These are phyloP conservation scores for Cordyceps tenuipes DNA, from an alignment of 2,329 filamentous ascomycete species.

Conservation along the genomic window DNA sequence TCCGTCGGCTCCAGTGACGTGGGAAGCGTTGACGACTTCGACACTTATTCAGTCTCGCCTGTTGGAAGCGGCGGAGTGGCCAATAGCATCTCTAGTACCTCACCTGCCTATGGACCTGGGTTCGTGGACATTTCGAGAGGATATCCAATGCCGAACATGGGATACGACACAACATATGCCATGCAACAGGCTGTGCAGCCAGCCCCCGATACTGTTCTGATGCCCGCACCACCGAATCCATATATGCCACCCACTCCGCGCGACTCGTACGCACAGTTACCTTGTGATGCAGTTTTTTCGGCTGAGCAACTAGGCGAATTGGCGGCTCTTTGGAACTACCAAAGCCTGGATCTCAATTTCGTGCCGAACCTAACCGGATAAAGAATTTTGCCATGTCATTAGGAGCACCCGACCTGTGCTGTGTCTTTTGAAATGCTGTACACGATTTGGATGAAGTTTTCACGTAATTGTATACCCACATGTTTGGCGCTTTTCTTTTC, in stretches of 20 bases:
- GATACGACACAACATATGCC: conserved; percentile 1
- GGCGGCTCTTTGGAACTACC: conserved; percentile 26
- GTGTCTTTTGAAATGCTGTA: background rate
- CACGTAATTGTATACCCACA: background rate
- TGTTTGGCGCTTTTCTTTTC: background rate
- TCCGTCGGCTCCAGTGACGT: conserved; percentile 8
- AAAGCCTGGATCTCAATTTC: conserved; percentile 25
- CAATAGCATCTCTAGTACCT: background rate
- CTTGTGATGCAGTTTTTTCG: conserved; percentile 21
- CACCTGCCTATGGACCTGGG: background rate
- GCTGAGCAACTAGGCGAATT: conserved; percentile 27
- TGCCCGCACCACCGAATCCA: conserved; percentile 1
- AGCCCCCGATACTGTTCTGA: background rate
- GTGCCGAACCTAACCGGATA: background rate
- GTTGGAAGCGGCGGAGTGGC: background rate
- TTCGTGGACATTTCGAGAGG: background rate
- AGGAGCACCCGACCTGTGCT: background rate
- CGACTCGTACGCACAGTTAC: conserved; percentile 12
- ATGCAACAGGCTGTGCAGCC: background rate
- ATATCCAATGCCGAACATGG: background rate
- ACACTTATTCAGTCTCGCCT: background rate
- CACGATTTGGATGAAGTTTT: background rate
- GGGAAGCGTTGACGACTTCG: conserved; percentile 8
- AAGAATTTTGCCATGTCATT: background rate
- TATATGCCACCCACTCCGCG: conserved; percentile 14